Base-by-base conservation (phyloP, 2,329 filamentous ascomycete genomes). In the Hymenoscyphus occultus region DNA sequence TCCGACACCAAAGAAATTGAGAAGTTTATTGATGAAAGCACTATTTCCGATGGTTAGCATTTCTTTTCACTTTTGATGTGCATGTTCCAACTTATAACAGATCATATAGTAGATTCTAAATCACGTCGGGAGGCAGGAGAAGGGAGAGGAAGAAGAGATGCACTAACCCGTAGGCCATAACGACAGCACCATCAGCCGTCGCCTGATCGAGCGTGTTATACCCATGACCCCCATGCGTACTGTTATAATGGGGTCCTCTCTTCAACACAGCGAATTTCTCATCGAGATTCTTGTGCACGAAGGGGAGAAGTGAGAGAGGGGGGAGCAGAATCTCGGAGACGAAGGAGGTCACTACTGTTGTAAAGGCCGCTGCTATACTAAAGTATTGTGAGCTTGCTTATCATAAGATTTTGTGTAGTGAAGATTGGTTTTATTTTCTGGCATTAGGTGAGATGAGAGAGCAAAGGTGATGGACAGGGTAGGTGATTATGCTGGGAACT, bases 201-300 rank as follows among this genome's bases (percentile, higher is more conserved):
- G 90, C 90, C 73, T 90, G 86, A 56, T 84, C 78, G 6, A 90
- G 78, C 1, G 90, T 92, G 71, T 90, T 91, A 77, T 92, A 92
- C 2, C 86, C 86, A 3, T 80, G 62, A 3, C 80, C 60, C 4
- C 64, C 62, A 39, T 64, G 76, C 67, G 81, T 72, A 6, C 39
- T 31, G 35, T 72, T 77, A 69, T 82, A 86, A 65, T 84, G 80
- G 2, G 84, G 82, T 0, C 89, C 89, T 0, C 78, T 73, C 45
- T 80, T 82, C 35, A 92, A 76, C 6, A 91, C 84, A 0, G 88
- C 85, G 74, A 92, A 92, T 75, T 91, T 91, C 77, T 91, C 85
- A 72, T 90, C 87, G 72, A 92, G 82, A 73, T 92, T 92, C 68
- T 85, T 84, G 71, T 89, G 84, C 64, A 92, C 78, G 59, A 90